Evolutionary conservation across 495 filamentous ascomycete genomes (phyloP).

Genomic region (Aspergillus diversus): DNA sequence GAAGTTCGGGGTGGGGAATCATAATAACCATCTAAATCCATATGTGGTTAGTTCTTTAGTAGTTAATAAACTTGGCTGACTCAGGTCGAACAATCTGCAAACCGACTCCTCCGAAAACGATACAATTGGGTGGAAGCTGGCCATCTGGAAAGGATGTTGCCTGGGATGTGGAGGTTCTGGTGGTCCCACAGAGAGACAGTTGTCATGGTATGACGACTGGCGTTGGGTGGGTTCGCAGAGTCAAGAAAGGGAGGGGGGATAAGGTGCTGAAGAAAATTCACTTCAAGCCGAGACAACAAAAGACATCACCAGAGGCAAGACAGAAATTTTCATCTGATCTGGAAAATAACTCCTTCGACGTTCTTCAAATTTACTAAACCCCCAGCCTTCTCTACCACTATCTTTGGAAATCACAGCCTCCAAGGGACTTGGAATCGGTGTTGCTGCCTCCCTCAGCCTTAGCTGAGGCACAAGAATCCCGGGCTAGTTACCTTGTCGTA

Average conservation of each 20-base stretch:
- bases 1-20: neutral
- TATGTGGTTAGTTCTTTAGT: neutral
- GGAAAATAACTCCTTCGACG: too few relatives aligned
- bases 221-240: neutral
- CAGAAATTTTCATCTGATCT: neutral
- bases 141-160: slow-evolving; percentile 19
- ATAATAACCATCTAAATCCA: neutral
- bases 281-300: neutral
- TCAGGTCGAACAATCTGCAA: slow-evolving; percentile 16
- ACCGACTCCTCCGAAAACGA: slow-evolving; percentile 12
- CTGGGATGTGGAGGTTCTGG: slow-evolving; percentile 8
- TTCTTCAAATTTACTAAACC: neutral
- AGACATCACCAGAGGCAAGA: neutral
- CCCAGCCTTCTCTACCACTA: slow-evolving; percentile 1
- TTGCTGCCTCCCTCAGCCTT: neutral
- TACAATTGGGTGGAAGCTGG: slow-evolving; percentile 14
- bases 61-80: neutral
- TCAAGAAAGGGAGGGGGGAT: neutral
- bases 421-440: neutral
- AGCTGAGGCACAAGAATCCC: neutral
- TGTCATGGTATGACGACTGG: slow-evolving; percentile 12
- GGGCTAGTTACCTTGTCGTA: neutral
- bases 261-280: too few relatives aligned
- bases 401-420: slow-evolving; percentile 7
- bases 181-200: slow-evolving; percentile 26